Evolutionary conservation across 805 yeast species (phyloP).

Genomic region (Metschnikowia colocasiae): DNA sequence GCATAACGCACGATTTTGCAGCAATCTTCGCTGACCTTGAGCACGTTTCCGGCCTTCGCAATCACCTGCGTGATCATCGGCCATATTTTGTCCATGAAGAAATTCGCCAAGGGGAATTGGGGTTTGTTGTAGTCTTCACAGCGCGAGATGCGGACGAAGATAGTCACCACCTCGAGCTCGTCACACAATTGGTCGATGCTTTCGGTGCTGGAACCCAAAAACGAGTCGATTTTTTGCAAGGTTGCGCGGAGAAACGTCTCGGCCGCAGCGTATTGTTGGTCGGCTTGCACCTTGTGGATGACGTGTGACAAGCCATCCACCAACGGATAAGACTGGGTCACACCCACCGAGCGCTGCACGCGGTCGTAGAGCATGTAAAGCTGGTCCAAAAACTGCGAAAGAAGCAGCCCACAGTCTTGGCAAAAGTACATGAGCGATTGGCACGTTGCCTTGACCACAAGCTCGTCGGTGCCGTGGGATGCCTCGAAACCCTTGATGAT

Average conservation of each 20-base stretch:
- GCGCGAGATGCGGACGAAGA: slow-evolving; percentile 54
- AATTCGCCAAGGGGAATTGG: slow-evolving; percentile 49
- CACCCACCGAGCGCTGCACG: slow-evolving; percentile 51
- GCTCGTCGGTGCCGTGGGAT: slow-evolving; percentile 23
- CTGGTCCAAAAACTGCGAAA: slow-evolving; percentile 69
- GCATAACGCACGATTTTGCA: slow-evolving; percentile 65
- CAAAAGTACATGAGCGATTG: slow-evolving; percentile 93
- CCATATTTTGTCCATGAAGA: slow-evolving; percentile 53
- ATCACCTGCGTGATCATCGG: slow-evolving; percentile 52
- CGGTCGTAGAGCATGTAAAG: slow-evolving; percentile 67
- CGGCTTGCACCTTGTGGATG: slow-evolving; percentile 55
- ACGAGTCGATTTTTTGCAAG: slow-evolving; percentile 41
- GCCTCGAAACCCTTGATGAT: slow-evolving; percentile 67
- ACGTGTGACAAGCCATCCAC: slow-evolving; percentile 90
- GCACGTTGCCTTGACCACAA: slow-evolving; percentile 79
- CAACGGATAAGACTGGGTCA: slow-evolving; percentile 69
- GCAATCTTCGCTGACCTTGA: slow-evolving; percentile 69
- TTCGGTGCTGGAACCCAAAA: slow-evolving; percentile 21
- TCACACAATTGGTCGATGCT: slow-evolving; percentile 48
- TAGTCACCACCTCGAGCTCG: slow-evolving; percentile 64
- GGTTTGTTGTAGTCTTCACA: slow-evolving; percentile 39
- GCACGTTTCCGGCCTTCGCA: slow-evolving; percentile 52
- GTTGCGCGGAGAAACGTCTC: slow-evolving; percentile 67
- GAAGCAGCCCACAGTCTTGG: slow-evolving; percentile 73
- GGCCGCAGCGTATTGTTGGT: slow-evolving; percentile 50